Evolutionary conservation across 2,329 filamentous ascomycete species (phyloP).

Genomic region (Aspergillus unguis): DNA sequence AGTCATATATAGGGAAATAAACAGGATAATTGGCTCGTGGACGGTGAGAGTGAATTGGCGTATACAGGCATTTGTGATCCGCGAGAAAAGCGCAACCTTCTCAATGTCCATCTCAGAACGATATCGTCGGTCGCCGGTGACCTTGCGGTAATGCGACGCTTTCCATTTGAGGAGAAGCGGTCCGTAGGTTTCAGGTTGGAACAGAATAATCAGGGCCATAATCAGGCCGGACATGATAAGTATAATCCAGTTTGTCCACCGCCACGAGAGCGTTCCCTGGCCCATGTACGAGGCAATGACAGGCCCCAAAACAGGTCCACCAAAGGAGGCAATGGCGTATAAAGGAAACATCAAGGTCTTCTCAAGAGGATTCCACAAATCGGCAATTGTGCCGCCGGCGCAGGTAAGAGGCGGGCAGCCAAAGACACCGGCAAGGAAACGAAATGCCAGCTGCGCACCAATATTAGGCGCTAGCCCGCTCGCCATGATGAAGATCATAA

Average conservation of each 20-base stretch:
- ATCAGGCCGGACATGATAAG: constrained; percentile 36
- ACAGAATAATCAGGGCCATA: constrained; percentile 37
- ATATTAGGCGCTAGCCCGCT: constrained; percentile 48
- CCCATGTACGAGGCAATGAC: constrained; percentile 22
- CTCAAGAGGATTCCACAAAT: constrained; percentile 48
- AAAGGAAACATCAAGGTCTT: constrained; percentile 50
- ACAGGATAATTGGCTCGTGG: constrained; percentile 41
- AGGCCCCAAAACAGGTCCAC: constrained; percentile 24
- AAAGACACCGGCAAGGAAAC: constrained; percentile 51
- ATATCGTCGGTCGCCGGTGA: constrained; percentile 46
- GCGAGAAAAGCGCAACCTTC: constrained; percentile 40
- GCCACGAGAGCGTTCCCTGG: constrained; percentile 20
- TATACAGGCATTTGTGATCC: constrained; percentile 42
- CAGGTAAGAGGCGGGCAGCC: constrained; percentile 45
- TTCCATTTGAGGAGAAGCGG: constrained; percentile 46
- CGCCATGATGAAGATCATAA: constrained; percentile 50
- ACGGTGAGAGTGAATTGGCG: constrained; percentile 51
- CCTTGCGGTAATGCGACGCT: constrained; percentile 35
- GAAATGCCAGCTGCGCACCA: constrained; percentile 47
- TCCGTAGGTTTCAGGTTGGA: constrained; percentile 51
- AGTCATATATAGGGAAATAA: constrained; percentile 34
- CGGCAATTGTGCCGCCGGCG: constrained; percentile 45
- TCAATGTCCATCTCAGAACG: constrained; percentile 40
- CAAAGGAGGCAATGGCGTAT: constrained; percentile 47
- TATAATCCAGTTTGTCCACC: constrained; percentile 49